Percentiles rank a stretch among this genome's conserved stretches.
phyloP scores from a whole-genome alignment of 768 basidiomycete species.

The Tulasnella calospora region DNA sequence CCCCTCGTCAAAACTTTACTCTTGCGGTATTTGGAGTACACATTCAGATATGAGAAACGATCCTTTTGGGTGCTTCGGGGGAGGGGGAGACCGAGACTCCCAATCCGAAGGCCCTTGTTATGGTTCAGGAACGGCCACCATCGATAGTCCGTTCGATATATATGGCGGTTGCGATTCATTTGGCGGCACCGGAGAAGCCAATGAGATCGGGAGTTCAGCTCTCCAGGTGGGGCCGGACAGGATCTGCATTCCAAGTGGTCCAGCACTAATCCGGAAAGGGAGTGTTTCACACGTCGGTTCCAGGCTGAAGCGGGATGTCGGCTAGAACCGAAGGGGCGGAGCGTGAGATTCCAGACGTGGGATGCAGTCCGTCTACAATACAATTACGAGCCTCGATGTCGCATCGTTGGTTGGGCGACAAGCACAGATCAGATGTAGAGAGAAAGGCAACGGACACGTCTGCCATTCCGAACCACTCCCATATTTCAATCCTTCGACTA shows the following conservation, averaged over 20 bases:
- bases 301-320: background rate
- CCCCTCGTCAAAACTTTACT: background rate
- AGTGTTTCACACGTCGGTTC: no score
- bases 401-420: background rate
- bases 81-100: background rate
- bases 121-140: background rate
- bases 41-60: background rate
- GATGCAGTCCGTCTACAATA: background rate
- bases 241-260: background rate
- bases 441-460: no score
- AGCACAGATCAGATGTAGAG: background rate
- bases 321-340: background rate
- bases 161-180: background rate
- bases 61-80: background rate
- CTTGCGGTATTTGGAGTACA: background rate
- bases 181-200: no score
- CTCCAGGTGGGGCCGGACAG: background rate
- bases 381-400: background rate
- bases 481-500: conserved; percentile 16
- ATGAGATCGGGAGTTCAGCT: no score
- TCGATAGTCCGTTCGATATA: background rate
- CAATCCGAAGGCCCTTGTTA: background rate
- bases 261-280: background rate
- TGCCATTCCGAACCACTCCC: background rate
- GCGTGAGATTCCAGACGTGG: background rate